phyloP scores from a whole-genome alignment of 2,329 filamentous ascomycete species.

The Fusarium sterilihyphosum region DNA sequence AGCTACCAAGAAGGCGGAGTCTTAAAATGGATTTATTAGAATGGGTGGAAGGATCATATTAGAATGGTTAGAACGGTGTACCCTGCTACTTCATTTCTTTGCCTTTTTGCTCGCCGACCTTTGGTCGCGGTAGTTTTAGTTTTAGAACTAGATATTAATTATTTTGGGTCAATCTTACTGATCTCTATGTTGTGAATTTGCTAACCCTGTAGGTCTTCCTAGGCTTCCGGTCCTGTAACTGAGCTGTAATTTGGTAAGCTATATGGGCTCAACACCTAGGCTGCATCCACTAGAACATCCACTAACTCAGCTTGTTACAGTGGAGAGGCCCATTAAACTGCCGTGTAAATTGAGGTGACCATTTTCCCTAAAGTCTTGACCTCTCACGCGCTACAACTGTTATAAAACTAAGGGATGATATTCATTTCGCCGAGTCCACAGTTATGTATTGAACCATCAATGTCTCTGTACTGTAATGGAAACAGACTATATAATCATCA shows the following conservation, averaged over 20 bases:
- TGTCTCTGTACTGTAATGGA: fast-evolving
- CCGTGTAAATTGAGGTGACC: not conserved
- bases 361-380: not conserved
- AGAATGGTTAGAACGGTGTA: not conserved
- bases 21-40: not conserved
- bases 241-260: not conserved
- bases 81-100: not conserved
- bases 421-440: not conserved
- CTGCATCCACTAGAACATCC: not conserved
- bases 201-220: not conserved
- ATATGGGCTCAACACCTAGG: no score
- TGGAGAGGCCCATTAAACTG: not conserved
- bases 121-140: not conserved
- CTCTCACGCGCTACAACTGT: not conserved
- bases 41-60: not conserved
- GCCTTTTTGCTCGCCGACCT: not conserved
- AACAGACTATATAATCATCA: fast-evolving
- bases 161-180: not conserved
- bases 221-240: not conserved
- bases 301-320: not conserved
- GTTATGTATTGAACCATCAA: not conserved
- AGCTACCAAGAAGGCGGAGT: conserved; percentile 57
- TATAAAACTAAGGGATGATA: fast-evolving
- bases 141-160: not conserved
- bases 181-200: not conserved